Base-by-base conservation (phyloP, 768 basidiomycete species). In the Cantharellus cinnabarinus region DNA sequence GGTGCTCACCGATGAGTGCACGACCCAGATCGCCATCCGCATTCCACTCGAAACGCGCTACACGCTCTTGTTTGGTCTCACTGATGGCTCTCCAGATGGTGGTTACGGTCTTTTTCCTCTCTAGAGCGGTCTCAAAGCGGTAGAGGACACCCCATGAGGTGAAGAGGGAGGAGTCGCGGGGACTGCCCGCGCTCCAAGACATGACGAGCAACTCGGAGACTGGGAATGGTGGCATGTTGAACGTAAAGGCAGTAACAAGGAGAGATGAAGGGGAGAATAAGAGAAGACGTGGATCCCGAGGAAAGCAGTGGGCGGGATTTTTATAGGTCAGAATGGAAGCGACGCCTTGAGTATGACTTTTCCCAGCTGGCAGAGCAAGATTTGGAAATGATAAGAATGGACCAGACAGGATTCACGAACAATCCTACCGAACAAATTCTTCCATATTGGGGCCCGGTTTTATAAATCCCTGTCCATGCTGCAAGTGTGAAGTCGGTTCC, bases 41-140 rank as follows among this genome's bases (percentile, higher is more conserved):
- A 59, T 83, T 78, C 87, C 87, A 90, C 70, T 90, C 88, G 58
- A 89, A 78, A 72, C 81, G 87, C 63, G 87, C 87, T 66, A 89
- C 82, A 51, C 85, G 81, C 69, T 90, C 87, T 72, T 89, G 86
- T 68, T 83, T 86, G 72, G 83, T 57, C 42, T 85, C 60, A 56
- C 86, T 83, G 65, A 85, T 82, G n/a, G 82, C 72, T 60, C 84
- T 80, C 79, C 79, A 86, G 59, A 89, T 73, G 5, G 66, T 66
- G 29, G 83, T 87, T 15, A 56, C 60, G n/a, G 55, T 56, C 55
- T 63, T 62, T 41, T 57, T 56, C 40, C 50, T 7, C 3, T 5
- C 42, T 20, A 42, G 50, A 15, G 10, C 56, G 42, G 63, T 64
- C 50, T 61, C 58, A 58, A 64, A 63, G 4, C 63, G 63, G 54